phyloP scores from a whole-genome alignment of 1,139 yeast species.

The Saccharomycopsis hybrid region DNA sequence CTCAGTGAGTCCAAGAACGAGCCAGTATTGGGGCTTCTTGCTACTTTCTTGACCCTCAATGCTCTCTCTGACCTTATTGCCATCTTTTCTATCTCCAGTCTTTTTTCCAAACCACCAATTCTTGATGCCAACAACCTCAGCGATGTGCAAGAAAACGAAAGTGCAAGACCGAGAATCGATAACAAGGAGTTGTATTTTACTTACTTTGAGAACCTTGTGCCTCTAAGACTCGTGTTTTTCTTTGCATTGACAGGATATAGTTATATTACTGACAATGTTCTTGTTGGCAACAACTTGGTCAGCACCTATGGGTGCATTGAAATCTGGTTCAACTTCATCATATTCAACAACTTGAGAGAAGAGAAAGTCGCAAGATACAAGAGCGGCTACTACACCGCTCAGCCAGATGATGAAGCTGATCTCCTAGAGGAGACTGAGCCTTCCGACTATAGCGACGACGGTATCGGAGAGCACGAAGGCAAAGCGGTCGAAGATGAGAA shows the following conservation, averaged over 20 bases:
- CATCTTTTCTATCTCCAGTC: constrained; percentile 15
- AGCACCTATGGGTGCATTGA: constrained; percentile 61
- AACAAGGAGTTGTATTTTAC: constrained; percentile 24
- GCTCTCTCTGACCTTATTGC: constrained; percentile 19
- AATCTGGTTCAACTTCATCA: constrained; percentile 63
- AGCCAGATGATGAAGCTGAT: not conserved
- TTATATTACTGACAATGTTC: constrained; percentile 33
- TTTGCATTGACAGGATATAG: constrained; percentile 43
- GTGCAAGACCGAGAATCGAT: constrained; percentile 14
- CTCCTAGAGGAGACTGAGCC: not conserved
- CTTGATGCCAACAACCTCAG: constrained; percentile 35
- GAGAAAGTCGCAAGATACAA: constrained; percentile 41
- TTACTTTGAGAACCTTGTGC: constrained; percentile 64
- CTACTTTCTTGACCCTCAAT: constrained; percentile 12
- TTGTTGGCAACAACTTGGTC: constrained; percentile 54
- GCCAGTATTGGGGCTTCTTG: constrained; percentile 22
- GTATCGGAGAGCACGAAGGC: constrained; percentile 6
- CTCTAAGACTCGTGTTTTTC: constrained; percentile 52
- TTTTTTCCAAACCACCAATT: constrained; percentile 14
- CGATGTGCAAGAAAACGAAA: constrained; percentile 45
- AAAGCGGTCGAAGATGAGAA: constrained; percentile 11
- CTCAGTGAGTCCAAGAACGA: constrained; percentile 20
- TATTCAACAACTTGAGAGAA: constrained; percentile 58
- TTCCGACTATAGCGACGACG: not conserved
- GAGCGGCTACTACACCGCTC: constrained; percentile 14